Conservation (phyloP, 306 rosid genomes). For the Alnus rubra region DNA sequence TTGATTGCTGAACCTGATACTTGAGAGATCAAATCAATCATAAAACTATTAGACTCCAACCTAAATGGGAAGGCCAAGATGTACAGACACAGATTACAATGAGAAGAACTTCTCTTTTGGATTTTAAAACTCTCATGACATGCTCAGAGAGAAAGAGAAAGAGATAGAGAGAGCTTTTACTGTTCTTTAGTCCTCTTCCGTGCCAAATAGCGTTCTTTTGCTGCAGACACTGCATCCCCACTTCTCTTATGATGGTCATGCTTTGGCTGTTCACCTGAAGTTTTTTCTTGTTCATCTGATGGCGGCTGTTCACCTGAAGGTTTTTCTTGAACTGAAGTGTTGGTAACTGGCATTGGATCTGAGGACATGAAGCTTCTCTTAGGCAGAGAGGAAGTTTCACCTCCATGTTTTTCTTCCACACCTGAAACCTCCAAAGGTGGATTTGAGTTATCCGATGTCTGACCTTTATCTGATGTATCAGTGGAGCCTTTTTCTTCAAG, state of each 20-base stretch:
- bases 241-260: constrained; percentile 70
- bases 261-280: constrained; percentile 43
- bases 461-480: constrained; percentile 25
- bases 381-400: constrained; percentile 36
- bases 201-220: constrained; percentile 79
- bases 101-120: not conserved
- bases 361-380: constrained; percentile 26
- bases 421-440: constrained; percentile 32
- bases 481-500: constrained; percentile 24
- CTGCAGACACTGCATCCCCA: constrained; percentile 68
- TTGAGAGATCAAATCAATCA: not conserved
- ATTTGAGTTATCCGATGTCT: constrained; percentile 24
- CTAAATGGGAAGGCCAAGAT: not conserved
- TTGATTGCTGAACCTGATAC: not conserved
- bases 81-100: not conserved
- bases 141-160: constrained; percentile 1
- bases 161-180: constrained; percentile 26
- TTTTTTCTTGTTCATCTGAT: constrained; percentile 30
- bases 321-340: constrained; percentile 26
- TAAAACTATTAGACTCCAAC: not conserved
- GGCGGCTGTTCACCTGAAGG: constrained; percentile 34
- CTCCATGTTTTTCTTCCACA: constrained; percentile 31
- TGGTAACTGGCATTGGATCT: constrained; percentile 28
- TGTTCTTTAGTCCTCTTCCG: constrained; percentile 65
- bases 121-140: not conserved